Evolutionary conservation across 805 yeast genomes (phyloP), one percentile per base, ranked within the genome.

Genomic region (Barnettozyma wickerhamii): DNA sequence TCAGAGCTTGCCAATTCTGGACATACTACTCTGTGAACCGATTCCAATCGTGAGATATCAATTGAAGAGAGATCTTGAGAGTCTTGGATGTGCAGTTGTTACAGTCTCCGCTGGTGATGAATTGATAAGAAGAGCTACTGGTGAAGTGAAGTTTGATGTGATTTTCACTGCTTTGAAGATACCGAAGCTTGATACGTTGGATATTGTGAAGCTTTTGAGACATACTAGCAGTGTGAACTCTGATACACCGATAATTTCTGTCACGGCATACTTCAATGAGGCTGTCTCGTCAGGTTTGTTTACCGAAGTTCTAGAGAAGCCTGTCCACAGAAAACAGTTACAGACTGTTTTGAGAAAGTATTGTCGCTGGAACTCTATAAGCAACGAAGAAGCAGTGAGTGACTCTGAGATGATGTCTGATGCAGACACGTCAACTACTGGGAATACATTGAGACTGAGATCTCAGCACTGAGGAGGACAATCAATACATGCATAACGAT

Each of bases 21-120:
- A 86, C 57, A 80, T 89, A 5, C 65, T 91, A 34, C 67, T 88
- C 12, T 89, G 96, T 61, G 96, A 88, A 53, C 88, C 93, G 2
- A 85, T 86, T 45, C 93, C 96, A 0, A 83, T 83, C 42, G 81
- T 86, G 50, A 64, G 95, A 36, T 85, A 76, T 53, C 71, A 86
- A 12, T 72, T 82, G 20, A 73, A 78, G 32, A 75, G 72, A 43
- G 71, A 81, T 46, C 65, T 91, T 43, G 86, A 78, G 45, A 69
- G 72, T 38, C 56, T 80, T 19, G 95, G 95, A 1, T 88, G 95
- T 63, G 77, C 81, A 10, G 95, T 88, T 7, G 84, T 86, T 5
- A 69, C 84, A 3, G 84, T 86, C 6, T 68, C 79, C 0, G 79
- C 80, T 43, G 96, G 95, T 2, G 91, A 88, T 45, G 96, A 89